These are phyloP conservation scores for Jackrogersella multiformis DNA, from an alignment of 495 filamentous ascomycete species.

Conservation along the genomic window DNA sequence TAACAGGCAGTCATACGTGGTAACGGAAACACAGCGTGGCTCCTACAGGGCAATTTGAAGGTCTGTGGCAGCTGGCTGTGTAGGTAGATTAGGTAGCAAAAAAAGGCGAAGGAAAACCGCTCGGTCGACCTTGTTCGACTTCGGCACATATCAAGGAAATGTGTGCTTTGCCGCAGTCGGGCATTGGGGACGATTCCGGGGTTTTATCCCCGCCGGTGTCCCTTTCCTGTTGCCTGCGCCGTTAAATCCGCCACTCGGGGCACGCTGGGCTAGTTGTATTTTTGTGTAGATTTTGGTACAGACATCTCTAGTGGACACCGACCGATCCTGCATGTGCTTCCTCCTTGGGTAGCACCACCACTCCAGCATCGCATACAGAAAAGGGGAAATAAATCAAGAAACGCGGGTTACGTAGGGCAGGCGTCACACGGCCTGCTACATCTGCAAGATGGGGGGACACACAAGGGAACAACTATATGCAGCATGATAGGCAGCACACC, in stretches of 20 bases:
- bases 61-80: constrained; percentile 8
- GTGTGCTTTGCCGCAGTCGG: constrained; percentile 28
- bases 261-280: neutral
- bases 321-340: neutral
- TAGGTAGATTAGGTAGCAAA: neutral
- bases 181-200: constrained; percentile 1
- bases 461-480: constrained; percentile 9
- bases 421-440: neutral
- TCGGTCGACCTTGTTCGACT: constrained; percentile 9
- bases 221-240: neutral
- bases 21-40: neutral
- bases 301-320: no score
- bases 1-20: neutral
- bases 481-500: constrained; percentile 24
- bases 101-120: neutral
- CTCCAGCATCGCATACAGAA: no score
- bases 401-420: neutral
- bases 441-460: constrained; percentile 28
- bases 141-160: constrained; percentile 6
- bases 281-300: neutral
- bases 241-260: constrained; percentile 1
- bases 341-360: no score
- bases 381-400: no score
- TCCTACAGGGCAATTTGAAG: neutral
- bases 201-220: constrained; percentile 6